Base-by-base conservation (phyloP, 306 rosid genomes). In the Hylodesmum podocarpum region DNA sequence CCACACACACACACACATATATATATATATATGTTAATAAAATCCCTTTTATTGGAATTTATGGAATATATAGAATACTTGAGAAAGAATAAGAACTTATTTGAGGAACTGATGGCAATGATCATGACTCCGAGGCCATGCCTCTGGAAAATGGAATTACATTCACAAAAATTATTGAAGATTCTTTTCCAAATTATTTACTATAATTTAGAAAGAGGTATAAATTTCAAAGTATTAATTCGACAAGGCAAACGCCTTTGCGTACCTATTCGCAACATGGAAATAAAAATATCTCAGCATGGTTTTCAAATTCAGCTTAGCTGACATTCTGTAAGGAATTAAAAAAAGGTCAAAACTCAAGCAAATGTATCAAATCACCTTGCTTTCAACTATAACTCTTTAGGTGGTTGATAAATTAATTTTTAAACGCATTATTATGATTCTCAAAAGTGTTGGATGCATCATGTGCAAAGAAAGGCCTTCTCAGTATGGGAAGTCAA, bases 401-500 rank as follows among this genome's bases (percentile, higher is more conserved):
- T 63, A 1, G 12, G 28, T 36, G 53, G 50, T 36, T 43, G 50
- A 70, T 43, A 61, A 49, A 61, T 22, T 36, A 50, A 62, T 36
- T 0, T 36, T 0, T 8, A 61, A 29, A 31, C n/a, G 63, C 57
- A 46, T n/a, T 66, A 77, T 76, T 50, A 28, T 40, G 4, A 29
- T 4, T 22, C 47, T 47, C 29, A 57, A 55, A 59, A 59, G 33
- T 29, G 21, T 54, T 21, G 43, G 46, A 50, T 51, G 47, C 40
- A 63, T 40, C 18, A 59, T n/a, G 8, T 29, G 39, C 36, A 29
- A 33, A 41, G 64, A 29, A 33, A 41, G 64, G 46, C 31, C 2
- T 31, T 37, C 63, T 81, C 70, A 83, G 58, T 62, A 80, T 25
- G 86, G 81, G 75, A 72, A 89, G 55, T 53, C 61, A 54, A 90